Base-by-base conservation (phyloP, 345 rosid species). In the Excoecaria cochinchinensis region DNA sequence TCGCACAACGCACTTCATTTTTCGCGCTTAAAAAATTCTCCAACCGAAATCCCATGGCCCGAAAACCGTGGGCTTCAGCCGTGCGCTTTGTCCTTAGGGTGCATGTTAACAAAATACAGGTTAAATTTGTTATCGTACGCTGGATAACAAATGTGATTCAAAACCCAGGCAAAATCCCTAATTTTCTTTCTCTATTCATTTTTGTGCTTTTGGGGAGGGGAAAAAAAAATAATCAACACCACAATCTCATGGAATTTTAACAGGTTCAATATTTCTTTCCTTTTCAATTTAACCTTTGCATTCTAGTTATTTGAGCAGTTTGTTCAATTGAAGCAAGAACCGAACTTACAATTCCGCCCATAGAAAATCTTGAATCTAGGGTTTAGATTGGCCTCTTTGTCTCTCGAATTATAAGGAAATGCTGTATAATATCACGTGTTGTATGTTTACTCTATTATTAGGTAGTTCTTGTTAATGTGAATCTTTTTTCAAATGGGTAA, bases 401-500 rank as follows among this genome's bases (percentile, higher is more conserved):
- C 36, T 24, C 71, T 21, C 47, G 13, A 42, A 22, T 62, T 36
- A 42, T 6, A 19, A 0, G 55, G 65, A 52, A 82, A 73, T 72
- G 82, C 51, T 62, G 19, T 19, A 31, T 36, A 73, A 70, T 70
- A 62, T 22, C 70, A 38, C 62, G 14, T 65, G 52, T 57, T 58
- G 38, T 46, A 72, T 73, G 66, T n/a, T 61, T 67, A 47, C 21
- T 14, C 47, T 57, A 31, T 25, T 24, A 14, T 65, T 61, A 10
- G 40, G 55, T 78, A 24, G 24, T 38, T 51, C 61, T 44, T 73
- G 73, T 75, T 78, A 58, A 55, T 82, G 77, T 74, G 46, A 47
- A 22, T 46, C 31, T 65, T 74, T 72, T 67, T 58, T 72, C 74
- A 79, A 51, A 92, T 94, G 98, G 94, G 92, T 77, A 88, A 85